Conservation (phyloP, 371 early-diverging fungal genomes). For the Mortierella sp. region DNA sequence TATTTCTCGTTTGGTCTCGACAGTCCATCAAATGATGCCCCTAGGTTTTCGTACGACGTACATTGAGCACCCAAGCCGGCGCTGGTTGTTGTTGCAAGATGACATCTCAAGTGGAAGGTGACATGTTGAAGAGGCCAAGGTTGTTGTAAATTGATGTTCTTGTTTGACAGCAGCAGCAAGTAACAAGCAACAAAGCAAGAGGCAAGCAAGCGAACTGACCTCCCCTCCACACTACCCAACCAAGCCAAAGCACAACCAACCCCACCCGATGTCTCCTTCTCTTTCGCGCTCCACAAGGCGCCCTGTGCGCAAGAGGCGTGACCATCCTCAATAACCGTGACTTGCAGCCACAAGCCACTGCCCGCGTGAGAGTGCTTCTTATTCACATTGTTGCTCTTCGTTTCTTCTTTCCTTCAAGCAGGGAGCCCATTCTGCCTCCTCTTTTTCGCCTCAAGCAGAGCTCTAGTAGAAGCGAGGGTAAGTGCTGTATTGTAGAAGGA, state of each 20-base stretch:
- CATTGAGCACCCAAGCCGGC: no score
- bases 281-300: not conserved
- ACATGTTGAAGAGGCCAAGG: not conserved
- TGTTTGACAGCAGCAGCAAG: not conserved
- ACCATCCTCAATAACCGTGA: not conserved
- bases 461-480: no score
- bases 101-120: no score
- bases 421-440: no score
- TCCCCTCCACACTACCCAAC: not conserved
- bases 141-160: not conserved
- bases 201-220: not conserved
- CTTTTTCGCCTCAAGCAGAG: no score
- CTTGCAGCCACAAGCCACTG: not conserved
- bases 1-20: no score
- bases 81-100: no score
- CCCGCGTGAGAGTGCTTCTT: not conserved
- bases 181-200: no score
- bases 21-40: no score
- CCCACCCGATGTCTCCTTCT: not conserved
- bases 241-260: not conserved
- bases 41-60: no score
- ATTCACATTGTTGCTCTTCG: not conserved
- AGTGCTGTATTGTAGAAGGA: no score
- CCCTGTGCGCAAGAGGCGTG: constrained; percentile 1
- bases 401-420: not conserved